These are phyloP conservation scores for Breviolum minutum DNA, from an alignment of 73 alveolate species.

Conservation along the genomic window DNA sequence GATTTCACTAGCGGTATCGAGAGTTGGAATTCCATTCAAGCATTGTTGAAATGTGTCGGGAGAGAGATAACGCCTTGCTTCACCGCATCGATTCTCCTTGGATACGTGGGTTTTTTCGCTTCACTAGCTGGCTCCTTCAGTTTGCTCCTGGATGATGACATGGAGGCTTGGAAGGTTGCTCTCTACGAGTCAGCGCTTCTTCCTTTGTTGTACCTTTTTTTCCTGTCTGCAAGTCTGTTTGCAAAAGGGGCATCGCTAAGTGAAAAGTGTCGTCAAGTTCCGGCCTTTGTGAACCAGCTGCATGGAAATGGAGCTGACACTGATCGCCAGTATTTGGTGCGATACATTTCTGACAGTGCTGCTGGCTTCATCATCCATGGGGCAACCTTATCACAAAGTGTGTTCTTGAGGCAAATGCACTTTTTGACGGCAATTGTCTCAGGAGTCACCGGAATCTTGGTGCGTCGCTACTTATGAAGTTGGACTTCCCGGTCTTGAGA, in stretches of 20 bases:
- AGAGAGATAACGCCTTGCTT: slow-evolving; percentile 1
- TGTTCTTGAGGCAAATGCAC: slow-evolving; percentile 14
- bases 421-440: slow-evolving; percentile 1
- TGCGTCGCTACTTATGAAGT: neutral
- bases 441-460: neutral
- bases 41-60: neutral
- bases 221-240: neutral
- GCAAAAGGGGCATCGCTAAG: neutral
- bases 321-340: slow-evolving; percentile 20
- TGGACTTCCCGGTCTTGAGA: too few species aligned
- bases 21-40: slow-evolving; percentile 35
- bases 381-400: neutral
- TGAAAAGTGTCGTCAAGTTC: neutral
- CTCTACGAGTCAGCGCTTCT: neutral
- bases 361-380: slow-evolving; percentile 36
- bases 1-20: neutral
- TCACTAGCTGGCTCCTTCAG: neutral
- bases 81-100: neutral
- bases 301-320: neutral
- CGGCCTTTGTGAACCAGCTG: slow-evolving; percentile 20
- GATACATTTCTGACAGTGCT: neutral
- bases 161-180: neutral
- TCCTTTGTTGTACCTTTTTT: neutral
- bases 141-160: neutral
- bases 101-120: slow-evolving; percentile 3